These are phyloP conservation scores for Letharia lupina DNA, from an alignment of 495 filamentous ascomycete genomes.

Conservation along the genomic window DNA sequence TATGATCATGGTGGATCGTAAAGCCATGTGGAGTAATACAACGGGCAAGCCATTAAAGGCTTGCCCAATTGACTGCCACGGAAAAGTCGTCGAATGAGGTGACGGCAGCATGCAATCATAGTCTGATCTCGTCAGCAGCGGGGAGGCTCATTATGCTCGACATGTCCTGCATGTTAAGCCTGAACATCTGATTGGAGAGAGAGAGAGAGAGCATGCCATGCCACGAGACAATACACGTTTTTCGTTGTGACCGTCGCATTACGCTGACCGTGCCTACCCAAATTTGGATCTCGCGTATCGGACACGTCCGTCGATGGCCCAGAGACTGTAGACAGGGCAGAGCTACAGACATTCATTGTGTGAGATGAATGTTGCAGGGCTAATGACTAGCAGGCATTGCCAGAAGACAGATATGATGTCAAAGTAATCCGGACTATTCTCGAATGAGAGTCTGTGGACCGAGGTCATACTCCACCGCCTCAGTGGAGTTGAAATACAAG, in stretches of 20 bases:
- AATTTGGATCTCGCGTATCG: slow-evolving; percentile 1
- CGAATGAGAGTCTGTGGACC: not conserved
- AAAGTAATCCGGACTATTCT: not conserved
- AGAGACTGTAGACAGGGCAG: not conserved
- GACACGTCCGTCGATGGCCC: not conserved
- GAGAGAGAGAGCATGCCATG: not conserved
- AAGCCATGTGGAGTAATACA: not conserved
- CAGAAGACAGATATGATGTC: not conserved
- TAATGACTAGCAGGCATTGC: not conserved
- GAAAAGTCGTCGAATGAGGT: not conserved
- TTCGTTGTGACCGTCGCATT: not conserved
- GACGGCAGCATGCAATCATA: not conserved
- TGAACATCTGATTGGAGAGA: slow-evolving; percentile 1
- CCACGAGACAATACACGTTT: not conserved
- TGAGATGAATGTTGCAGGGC: not conserved
- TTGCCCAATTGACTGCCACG: not conserved
- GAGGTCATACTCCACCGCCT: not conserved
- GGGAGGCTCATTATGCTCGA: not conserved
- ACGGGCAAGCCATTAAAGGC: not conserved
- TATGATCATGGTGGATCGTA: not conserved
- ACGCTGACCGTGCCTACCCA: not conserved
- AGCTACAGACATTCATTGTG: not conserved
- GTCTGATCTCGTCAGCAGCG: slow-evolving; percentile 14
- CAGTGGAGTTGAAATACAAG: not conserved
- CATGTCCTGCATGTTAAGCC: not conserved